Evolutionary conservation across 345 rosid species (phyloP).

Genomic region (rapeseed (Brassica napus)): DNA sequence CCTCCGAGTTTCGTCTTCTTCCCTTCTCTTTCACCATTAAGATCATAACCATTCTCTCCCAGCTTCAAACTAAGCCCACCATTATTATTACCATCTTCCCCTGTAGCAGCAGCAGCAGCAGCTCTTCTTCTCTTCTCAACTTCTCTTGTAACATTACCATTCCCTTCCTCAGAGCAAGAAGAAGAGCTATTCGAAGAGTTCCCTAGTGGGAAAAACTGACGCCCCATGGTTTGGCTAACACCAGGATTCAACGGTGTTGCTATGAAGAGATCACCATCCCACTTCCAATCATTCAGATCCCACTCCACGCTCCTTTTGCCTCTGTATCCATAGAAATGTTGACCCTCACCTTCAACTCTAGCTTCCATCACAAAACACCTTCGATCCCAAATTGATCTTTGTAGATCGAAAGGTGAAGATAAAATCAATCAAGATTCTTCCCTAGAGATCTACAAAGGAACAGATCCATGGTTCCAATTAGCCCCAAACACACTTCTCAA

Average conservation of each 20-base stretch:
- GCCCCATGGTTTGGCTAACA: slow-evolving; percentile 43
- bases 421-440: slow-evolving; percentile 66
- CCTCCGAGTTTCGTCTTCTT: slow-evolving; percentile 72
- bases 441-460: slow-evolving; percentile 68
- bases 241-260: slow-evolving; percentile 68
- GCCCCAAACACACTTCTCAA: slow-evolving; percentile 11
- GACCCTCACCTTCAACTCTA: slow-evolving; percentile 65
- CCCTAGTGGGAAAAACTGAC: slow-evolving; percentile 68
- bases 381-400: slow-evolving; percentile 17
- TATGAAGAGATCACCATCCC: slow-evolving; percentile 96
- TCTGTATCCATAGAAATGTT: slow-evolving; percentile 55
- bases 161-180: slow-evolving; percentile 79
- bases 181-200: slow-evolving; percentile 85
- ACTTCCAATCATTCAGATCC: slow-evolving; percentile 95
- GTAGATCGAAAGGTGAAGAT: slow-evolving; percentile 45
- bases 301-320: slow-evolving; percentile 73
- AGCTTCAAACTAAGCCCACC: slow-evolving; percentile 69
- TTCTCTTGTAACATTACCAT: slow-evolving; percentile 44
- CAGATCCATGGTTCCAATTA: slow-evolving; percentile 69
- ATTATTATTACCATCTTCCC: slow-evolving; percentile 50
- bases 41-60: slow-evolving; percentile 58
- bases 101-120: slow-evolving; percentile 54
- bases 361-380: slow-evolving; percentile 65
- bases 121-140: slow-evolving; percentile 69
- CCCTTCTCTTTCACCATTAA: slow-evolving; percentile 54